phyloP scores from a whole-genome alignment of 306 rosid genomes.

The Dicorynia guianensis region DNA sequence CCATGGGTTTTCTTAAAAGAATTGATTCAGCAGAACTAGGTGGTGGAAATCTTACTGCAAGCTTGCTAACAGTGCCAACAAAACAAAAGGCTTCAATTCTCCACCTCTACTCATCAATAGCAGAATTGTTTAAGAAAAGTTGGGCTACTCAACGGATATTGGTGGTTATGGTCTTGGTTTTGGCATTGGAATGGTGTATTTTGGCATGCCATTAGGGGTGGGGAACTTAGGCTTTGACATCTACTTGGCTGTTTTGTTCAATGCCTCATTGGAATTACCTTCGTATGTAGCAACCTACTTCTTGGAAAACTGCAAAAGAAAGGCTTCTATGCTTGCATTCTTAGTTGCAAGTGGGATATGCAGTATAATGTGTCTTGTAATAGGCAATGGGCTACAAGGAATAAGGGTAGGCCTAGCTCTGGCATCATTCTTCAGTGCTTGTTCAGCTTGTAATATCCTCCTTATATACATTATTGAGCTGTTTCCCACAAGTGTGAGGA shows the following conservation, averaged over 20 bases:
- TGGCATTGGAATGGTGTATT: constrained; percentile 46
- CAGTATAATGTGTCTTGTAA: constrained; percentile 8
- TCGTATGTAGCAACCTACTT: constrained; percentile 6
- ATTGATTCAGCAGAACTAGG: background rate
- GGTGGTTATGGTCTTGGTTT: background rate
- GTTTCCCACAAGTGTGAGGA: constrained; percentile 47
- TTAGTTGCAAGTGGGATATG: constrained; percentile 13
- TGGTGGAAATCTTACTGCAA: background rate
- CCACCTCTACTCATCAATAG: constrained; percentile 21
- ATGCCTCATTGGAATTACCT: constrained; percentile 41
- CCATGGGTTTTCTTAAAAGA: background rate
- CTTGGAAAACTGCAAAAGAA: constrained; percentile 9
- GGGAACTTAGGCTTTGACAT: constrained; percentile 41
- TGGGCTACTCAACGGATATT: constrained; percentile 23
- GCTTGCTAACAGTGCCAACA: background rate
- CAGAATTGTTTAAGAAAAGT: background rate
- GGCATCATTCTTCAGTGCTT: constrained; percentile 34
- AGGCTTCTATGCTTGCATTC: constrained; percentile 12
- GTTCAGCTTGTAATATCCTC: constrained; percentile 22
- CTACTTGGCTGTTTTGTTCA: constrained; percentile 22
- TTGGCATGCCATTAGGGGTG: constrained; percentile 42
- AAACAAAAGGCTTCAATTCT: background rate
- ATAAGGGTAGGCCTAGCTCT: constrained; percentile 27
- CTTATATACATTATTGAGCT: constrained; percentile 34
- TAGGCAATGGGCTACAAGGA: background rate